Percentiles rank a stretch among this genome's conserved stretches.
Evolutionary conservation across 768 basidiomycete genomes (phyloP).

Genomic region (Tulasnella sp.): DNA sequence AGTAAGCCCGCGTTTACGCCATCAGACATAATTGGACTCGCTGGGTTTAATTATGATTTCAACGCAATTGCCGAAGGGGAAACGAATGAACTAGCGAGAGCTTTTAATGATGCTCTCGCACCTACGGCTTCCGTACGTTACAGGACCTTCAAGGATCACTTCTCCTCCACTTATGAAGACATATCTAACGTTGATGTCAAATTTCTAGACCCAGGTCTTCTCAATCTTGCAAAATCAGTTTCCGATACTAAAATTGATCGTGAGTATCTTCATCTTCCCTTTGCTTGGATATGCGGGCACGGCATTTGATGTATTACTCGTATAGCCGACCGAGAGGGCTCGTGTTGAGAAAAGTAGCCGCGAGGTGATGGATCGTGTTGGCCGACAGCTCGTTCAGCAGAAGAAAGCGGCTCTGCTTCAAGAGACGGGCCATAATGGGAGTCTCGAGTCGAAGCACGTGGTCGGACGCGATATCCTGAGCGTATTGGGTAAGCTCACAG

Average conservation of each 20-base stretch:
- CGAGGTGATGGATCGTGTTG: conserved; percentile 16
- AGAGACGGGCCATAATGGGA: conserved; percentile 4
- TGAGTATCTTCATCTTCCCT: neutral
- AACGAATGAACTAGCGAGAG: conserved; percentile 27
- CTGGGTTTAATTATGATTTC: conserved; percentile 30
- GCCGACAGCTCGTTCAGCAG: conserved; percentile 23
- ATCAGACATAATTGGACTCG: conserved; percentile 23
- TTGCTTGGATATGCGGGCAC: neutral
- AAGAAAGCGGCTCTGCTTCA: conserved; percentile 26
- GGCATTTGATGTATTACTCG: neutral
- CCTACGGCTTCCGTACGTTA: neutral
- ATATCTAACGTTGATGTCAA: neutral
- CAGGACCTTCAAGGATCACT: too few relatives aligned
- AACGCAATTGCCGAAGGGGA: conserved; percentile 24
- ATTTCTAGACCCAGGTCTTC: neutral
- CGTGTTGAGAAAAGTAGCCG: neutral
- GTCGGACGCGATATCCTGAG: conserved; percentile 29
- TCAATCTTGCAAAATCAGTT: neutral
- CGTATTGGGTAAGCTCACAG: conserved; percentile 24
- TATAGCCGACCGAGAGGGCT: neutral
- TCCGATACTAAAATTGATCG: neutral
- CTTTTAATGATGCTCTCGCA: conserved; percentile 25
- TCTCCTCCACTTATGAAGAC: neutral
- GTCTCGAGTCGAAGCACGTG: conserved; percentile 22
- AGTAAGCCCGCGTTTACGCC: too few relatives aligned